Evolutionary conservation across 2,329 filamentous ascomycete species (phyloP), one percentile per base, ranked within the genome.

Genomic region (Sporothrix variecibatus): DNA sequence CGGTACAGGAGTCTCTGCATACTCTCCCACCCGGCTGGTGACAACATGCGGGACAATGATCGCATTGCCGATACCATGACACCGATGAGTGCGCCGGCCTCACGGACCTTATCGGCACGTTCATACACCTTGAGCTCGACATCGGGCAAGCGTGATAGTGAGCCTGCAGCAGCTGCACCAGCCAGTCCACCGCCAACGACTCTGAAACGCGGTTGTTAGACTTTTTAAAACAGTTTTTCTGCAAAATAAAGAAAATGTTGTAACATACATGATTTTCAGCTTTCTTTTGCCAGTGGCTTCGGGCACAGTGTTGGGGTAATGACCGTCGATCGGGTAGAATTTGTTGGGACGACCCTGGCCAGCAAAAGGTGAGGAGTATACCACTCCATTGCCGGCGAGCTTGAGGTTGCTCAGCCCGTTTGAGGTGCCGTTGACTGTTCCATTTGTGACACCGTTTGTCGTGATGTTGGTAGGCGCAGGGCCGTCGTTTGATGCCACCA

Each of bases 1-100:
- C 74, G 74, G 74, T 75, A 75, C 31, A 73, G 34, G 4, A 75
- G 40, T 31, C 58, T 49, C 53, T 73, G 71, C 49, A 75, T 58
- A 17, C 71, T 34, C 51, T 65, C 65, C 64, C 62, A 71, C 23
- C 46, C 72, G 0, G 65, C 64, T 6, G 74, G 71, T 34, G 72
- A 72, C n/a, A 75, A 12, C 72, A 73, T 73, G n/a, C 71, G 71
- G 3, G 56, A 46, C 49, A 75, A 67, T 26, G 71, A 68, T 23
- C 71, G 70, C 34, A 75, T 34, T 8, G 67, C 74, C 20, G 74
- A 49, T 1, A 73, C 72, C 74, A 72, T 75, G 56, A 75, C 56
- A 20, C 65, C 67, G 43, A 75, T 75, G 56, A 43, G 60, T 7
- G 74, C 74, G 3, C 74, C 74, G 26, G 58, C 38, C 60, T 75